Evolutionary conservation across 257 asterid genomes (phyloP), one percentile per base, ranked within the genome.

Genomic region (Solanum megistacrolobum): DNA sequence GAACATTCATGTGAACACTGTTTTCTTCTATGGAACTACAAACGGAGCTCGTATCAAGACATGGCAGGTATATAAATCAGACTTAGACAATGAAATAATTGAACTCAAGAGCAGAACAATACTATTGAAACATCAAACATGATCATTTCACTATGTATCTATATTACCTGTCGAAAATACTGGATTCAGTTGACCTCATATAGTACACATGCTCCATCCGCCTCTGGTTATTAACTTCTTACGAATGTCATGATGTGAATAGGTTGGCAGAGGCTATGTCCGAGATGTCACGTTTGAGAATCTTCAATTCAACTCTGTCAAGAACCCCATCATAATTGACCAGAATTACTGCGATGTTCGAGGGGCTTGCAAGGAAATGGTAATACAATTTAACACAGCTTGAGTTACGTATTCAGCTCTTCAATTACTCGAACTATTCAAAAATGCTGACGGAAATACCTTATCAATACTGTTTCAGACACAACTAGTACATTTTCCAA

Each of bases 41-140:
- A 95, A 96, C 83, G 98, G 99, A 90, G 99, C 97, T 89, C 92
- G 99, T 29, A 96, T 96, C 91, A 96, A 96, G 90, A 95, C 98
- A 81, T 95, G 99, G 98, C 95, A 95, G 98, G 99, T 96, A 87
- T n/a, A 2, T 41, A 27, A 5, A 76, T 12, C 52, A 35, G 2
- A 74, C 83, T 74, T 74, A 21, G 52, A 3, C 20, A 35, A 9
- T 23, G 21, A 38, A 75, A 62, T 23, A 75, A 39, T n/a, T 39
- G n/a, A 76, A 39, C 58, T 7, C 52, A 41, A 25, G 0, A 78
- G 0, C 21, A n/a, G 83, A 23, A 76, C 34, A 76, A n/a, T 39
- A 38, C 83, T 39, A 13, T 13, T 78, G 62, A n/a, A 78, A 41
- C 62, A n/a, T 78, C 62, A 78, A n/a, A 25, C n/a, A 41, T 25